phyloP scores from a whole-genome alignment of 2,329 filamentous ascomycete species.

The Trichoderma lentiforme region DNA sequence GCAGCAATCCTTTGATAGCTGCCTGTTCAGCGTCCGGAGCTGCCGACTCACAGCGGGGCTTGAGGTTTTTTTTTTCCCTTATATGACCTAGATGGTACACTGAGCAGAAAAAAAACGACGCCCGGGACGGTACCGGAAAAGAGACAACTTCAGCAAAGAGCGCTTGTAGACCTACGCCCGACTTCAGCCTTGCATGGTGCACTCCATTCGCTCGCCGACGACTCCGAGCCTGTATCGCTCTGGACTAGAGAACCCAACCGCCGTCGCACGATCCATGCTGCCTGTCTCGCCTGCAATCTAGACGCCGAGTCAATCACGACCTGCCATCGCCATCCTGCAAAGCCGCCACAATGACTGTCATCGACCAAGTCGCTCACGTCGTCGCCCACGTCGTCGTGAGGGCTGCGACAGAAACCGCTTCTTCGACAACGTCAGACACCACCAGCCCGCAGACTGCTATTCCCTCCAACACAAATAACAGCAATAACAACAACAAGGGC shows the following conservation, averaged over 20 bases:
- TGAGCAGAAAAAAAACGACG: background rate
- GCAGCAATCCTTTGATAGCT: background rate
- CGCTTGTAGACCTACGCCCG: background rate
- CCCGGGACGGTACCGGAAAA: background rate
- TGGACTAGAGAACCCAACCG: conserved; percentile 7
- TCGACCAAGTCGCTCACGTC: conserved; percentile 37
- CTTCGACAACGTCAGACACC: conserved; percentile 19
- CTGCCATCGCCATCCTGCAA: background rate
- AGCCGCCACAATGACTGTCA: conserved; percentile 33
- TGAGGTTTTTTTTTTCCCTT: background rate
- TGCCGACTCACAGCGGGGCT: background rate
- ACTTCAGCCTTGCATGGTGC: conserved; percentile 15
- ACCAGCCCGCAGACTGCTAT: conserved; percentile 19
- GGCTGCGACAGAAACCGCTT: conserved; percentile 24
- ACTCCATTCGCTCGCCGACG: background rate
- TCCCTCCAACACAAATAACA: conserved; percentile 19
- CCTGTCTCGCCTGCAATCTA: conserved; percentile 1
- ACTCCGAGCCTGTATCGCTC: conserved; percentile 6
- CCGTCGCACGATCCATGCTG: conserved; percentile 15
- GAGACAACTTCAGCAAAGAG: background rate
- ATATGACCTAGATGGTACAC: background rate
- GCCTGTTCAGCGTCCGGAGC: background rate
- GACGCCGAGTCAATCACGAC: conserved; percentile 8
- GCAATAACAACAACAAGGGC: conserved; percentile 23
- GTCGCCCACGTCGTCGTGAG: conserved; percentile 37